Conservation (phyloP, 768 basidiomycete genomes). For the Termitomyces sp. region DNA sequence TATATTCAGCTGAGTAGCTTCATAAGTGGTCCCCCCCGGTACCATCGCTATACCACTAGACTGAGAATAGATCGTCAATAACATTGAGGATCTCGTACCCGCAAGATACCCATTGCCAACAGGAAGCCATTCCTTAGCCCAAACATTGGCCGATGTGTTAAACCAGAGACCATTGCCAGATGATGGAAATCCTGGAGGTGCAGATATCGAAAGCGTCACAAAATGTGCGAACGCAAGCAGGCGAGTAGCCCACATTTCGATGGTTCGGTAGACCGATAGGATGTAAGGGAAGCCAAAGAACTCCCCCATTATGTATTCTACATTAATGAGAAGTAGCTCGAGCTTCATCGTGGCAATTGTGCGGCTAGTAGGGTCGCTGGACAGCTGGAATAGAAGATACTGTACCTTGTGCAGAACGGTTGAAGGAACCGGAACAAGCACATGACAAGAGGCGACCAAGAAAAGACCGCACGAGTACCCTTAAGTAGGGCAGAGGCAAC, state of each 20-base stretch:
- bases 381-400: conserved; percentile 1
- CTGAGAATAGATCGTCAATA: background rate
- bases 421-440: conserved; percentile 12
- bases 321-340: conserved; percentile 4
- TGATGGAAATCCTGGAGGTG: conserved; percentile 49
- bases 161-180: conserved; percentile 81
- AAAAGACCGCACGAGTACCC: conserved; percentile 9
- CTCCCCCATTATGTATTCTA: conserved; percentile 13
- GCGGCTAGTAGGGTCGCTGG: background rate
- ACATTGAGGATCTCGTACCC: conserved; percentile 28
- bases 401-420: conserved; percentile 15
- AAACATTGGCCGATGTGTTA: conserved; percentile 41
- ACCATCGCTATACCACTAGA: conserved; percentile 45
- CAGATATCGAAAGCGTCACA: conserved; percentile 15
- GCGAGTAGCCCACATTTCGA: conserved; percentile 21
- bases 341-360: conserved; percentile 16
- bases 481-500: conserved; percentile 1
- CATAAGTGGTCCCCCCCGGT: conserved; percentile 54
- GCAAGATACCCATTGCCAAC: conserved; percentile 72
- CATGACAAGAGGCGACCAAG: conserved; percentile 16
- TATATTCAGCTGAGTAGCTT: conserved; percentile 65
- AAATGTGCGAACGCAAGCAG: conserved; percentile 19
- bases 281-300: conserved; percentile 10
- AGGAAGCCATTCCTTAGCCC: conserved; percentile 60
- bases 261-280: conserved; percentile 6